phyloP scores from a whole-genome alignment of 306 rosid genomes.

The Elaeagnus macrophylla region DNA sequence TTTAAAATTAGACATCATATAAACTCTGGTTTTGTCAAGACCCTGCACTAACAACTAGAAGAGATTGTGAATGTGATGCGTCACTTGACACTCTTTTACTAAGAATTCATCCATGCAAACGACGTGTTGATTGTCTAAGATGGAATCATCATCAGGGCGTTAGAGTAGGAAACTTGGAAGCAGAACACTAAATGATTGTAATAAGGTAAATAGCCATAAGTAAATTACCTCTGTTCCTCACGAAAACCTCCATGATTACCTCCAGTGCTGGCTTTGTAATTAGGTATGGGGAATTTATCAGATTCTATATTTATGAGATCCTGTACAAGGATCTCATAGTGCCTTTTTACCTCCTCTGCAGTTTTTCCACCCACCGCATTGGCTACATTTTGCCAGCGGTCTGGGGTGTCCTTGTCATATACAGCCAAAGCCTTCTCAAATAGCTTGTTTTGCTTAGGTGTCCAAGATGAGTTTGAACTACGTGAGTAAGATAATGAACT shows the following conservation, averaged over 20 bases:
- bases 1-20: no score
- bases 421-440: conserved; percentile 89
- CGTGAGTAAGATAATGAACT: conserved; percentile 20
- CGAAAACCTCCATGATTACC: conserved; percentile 24
- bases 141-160: not conserved
- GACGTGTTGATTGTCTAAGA: not conserved
- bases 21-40: no score
- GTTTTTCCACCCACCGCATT: conserved; percentile 81
- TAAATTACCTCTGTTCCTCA: conserved; percentile 45
- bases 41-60: no score
- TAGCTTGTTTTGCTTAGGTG: conserved; percentile 61
- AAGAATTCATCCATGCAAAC: not conserved
- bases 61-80: not conserved
- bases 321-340: conserved; percentile 67
- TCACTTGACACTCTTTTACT: not conserved
- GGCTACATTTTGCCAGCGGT: conserved; percentile 86
- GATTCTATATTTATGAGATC: conserved; percentile 67
- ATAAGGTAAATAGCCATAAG: not conserved
- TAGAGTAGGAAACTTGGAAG: not conserved
- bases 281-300: conserved; percentile 63
- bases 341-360: conserved; percentile 54
- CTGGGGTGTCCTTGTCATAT: conserved; percentile 65
- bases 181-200: not conserved
- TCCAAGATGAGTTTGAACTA: conserved; percentile 42
- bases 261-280: conserved; percentile 34